Base-by-base conservation (phyloP, 2,329 filamentous ascomycete species). In the Fusarium sp. region DNA sequence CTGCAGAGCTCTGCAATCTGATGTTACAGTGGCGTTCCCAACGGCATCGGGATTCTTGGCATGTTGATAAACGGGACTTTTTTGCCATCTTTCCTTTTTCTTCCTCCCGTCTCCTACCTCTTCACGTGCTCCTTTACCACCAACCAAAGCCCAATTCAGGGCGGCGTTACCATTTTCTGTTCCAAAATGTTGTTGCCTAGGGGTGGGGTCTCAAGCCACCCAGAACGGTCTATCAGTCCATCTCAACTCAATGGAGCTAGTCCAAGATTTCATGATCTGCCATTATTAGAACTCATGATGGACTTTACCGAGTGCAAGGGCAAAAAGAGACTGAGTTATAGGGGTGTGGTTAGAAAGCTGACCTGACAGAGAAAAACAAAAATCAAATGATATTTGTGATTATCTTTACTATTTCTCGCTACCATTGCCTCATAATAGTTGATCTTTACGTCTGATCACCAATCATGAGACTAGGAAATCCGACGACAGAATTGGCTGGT, bases 181-280 rank as follows among this genome's bases (percentile, higher is more conserved):
- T 40, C 38, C 43, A 33, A 48, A 72, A 73, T 64, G 40, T 58
- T 74, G 72, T 66, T 74, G 72, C 72, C 72, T 74, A 45, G 58
- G 58, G 46, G 42, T 50, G 49, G 63, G 55, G 44, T 38, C 38
- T 46, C 56, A 72, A 59, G 57, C 63, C 58, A 68, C 56, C 60
- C 49, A 44, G 38, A 60, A 60, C 55, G 38, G 45, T 17, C 44
- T 36, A 62, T 60, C 39, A 44, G 39, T 44, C 43, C 57, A 66
- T 63, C 58, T 49, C 40, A 44, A 18, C 50, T 58, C 46, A 36
- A 69, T 70, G 53, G 38, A 63, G 60, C 55, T 66, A 68, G 56
- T 42, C 46, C 26, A 13, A 53, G 62, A 67, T 56, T 69, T 61
- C 67, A 69, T 69, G 67, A 69, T 69, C 63, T 50, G 49, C 52